Conservation (phyloP, 805 yeast species). For the Clavispora carvajalis region DNA sequence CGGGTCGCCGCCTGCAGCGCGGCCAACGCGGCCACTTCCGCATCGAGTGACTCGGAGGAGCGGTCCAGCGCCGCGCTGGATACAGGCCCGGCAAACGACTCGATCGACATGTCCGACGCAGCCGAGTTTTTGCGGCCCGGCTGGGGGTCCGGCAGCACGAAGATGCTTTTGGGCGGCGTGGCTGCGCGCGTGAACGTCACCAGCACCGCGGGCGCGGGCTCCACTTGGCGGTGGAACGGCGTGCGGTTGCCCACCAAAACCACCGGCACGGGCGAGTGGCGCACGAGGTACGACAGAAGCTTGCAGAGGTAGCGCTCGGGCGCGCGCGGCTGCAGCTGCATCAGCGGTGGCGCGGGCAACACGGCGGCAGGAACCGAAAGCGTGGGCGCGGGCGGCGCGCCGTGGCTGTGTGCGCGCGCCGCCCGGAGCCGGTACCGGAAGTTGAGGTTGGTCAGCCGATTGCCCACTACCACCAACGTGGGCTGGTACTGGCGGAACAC, state of each 20-base stretch:
- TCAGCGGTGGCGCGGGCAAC: not conserved
- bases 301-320: conserved; percentile 1
- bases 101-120: conserved; percentile 13
- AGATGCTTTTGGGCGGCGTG: conserved; percentile 1
- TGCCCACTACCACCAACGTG: conserved; percentile 32
- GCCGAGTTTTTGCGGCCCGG: conserved; percentile 10
- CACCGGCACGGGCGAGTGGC: conserved; percentile 37
- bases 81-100: conserved; percentile 11
- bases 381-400: not conserved
- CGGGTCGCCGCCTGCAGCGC: conserved; percentile 5
- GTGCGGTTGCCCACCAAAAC: conserved; percentile 31
- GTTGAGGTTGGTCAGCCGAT: conserved; percentile 35
- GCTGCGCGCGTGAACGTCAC: conserved; percentile 11
- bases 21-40: conserved; percentile 5
- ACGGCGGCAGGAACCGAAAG: not conserved
- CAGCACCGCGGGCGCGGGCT: conserved; percentile 3
- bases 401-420: conserved; percentile 6
- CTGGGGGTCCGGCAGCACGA: not conserved
- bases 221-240: conserved; percentile 9
- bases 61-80: conserved; percentile 3
- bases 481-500: conserved; percentile 39
- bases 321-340: not conserved
- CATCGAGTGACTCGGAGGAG: not conserved
- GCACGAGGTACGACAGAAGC: conserved; percentile 26
- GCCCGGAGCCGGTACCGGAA: conserved; percentile 35